Evolutionary conservation across 2,329 filamentous ascomycete species (phyloP).

Genomic region (Exophiala mesophila): DNA sequence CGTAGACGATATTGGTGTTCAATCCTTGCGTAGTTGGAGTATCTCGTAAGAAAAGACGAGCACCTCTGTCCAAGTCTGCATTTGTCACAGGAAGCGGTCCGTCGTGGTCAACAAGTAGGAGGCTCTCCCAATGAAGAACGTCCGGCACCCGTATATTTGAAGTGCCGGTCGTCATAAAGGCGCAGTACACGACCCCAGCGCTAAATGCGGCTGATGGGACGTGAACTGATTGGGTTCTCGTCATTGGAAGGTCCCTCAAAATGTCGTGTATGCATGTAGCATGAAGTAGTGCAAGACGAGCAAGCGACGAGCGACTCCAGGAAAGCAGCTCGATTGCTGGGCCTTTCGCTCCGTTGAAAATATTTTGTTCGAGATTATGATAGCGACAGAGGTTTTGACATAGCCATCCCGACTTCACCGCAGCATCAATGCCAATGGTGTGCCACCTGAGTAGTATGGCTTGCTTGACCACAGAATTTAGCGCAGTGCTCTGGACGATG

Average conservation of each 20-base stretch:
- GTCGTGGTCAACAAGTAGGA: slow-evolving; percentile 4
- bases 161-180: slow-evolving; percentile 37
- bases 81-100: not conserved
- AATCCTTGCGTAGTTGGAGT: not conserved
- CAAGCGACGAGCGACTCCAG: slow-evolving; percentile 37
- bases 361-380: slow-evolving; percentile 37
- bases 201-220: slow-evolving; percentile 43
- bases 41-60: slow-evolving; percentile 5
- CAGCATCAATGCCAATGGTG: slow-evolving; percentile 40
- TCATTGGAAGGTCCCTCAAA: slow-evolving; percentile 40
- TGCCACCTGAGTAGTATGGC: slow-evolving; percentile 43
- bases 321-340: slow-evolving; percentile 34
- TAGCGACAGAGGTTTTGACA: slow-evolving; percentile 37
- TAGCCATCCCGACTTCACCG: slow-evolving; percentile 38
- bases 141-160: slow-evolving; percentile 1
- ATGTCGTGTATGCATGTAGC: slow-evolving; percentile 44
- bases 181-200: slow-evolving; percentile 41
- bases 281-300: slow-evolving; percentile 39
- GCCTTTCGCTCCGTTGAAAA: slow-evolving; percentile 30
- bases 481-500: slow-evolving; percentile 35
- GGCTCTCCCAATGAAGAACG: slow-evolving; percentile 5
- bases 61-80: slow-evolving; percentile 1
- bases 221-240: slow-evolving; percentile 41
- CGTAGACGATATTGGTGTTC: slow-evolving; percentile 8
- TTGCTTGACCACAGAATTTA: slow-evolving; percentile 34